Percentiles rank a stretch among this genome's conserved stretches.
These are phyloP conservation scores for Neoarthrinium moseri DNA, from an alignment of 2,329 filamentous ascomycete genomes.

Conservation along the genomic window DNA sequence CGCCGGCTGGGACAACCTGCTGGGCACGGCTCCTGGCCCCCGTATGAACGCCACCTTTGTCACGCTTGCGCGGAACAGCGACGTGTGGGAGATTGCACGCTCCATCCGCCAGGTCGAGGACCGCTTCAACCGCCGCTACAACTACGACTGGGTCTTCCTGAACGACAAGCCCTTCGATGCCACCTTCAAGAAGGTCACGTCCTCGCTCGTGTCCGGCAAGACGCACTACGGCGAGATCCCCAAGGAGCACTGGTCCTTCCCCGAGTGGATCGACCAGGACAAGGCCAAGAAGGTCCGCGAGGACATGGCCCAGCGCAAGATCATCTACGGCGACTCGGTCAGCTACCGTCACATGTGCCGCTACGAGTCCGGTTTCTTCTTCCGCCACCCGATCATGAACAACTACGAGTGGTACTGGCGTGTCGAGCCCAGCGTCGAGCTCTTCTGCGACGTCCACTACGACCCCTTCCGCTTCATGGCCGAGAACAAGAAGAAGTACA, in stretches of 20 bases:
- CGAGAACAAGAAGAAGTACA: conserved; percentile 97
- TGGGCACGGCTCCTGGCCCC: conserved; percentile 58
- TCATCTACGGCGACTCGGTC: conserved; percentile 96
- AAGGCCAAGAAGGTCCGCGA: conserved; percentile 87
- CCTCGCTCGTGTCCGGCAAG: conserved; percentile 85
- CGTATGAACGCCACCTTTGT: conserved; percentile 98
- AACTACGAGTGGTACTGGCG: conserved; percentile 99
- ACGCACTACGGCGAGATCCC: conserved; percentile 89
- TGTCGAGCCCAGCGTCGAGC: conserved; percentile 93
- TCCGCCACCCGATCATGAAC: conserved; percentile 87
- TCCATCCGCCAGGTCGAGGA: conserved; percentile 97
- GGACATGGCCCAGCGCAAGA: conserved; percentile 91
- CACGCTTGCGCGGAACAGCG: conserved; percentile 86
- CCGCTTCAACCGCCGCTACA: conserved; percentile 93
- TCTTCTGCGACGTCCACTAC: conserved; percentile 93
- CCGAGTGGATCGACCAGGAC: conserved; percentile 91
- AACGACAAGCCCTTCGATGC: conserved; percentile 95
- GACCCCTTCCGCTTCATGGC: conserved; percentile 97
- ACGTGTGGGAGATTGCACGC: conserved; percentile 94
- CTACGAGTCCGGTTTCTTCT: conserved; percentile 99
- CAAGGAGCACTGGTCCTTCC: conserved; percentile 95
- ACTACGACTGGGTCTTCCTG: conserved; percentile 99
- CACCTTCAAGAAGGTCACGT: conserved; percentile 89
- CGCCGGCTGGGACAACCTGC: conserved; percentile 50
- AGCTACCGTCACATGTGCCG: conserved; percentile 99